Evolutionary conservation across 306 rosid genomes (phyloP), one percentile per base, ranked within the genome.

Genomic region (Glycine latifolia): DNA sequence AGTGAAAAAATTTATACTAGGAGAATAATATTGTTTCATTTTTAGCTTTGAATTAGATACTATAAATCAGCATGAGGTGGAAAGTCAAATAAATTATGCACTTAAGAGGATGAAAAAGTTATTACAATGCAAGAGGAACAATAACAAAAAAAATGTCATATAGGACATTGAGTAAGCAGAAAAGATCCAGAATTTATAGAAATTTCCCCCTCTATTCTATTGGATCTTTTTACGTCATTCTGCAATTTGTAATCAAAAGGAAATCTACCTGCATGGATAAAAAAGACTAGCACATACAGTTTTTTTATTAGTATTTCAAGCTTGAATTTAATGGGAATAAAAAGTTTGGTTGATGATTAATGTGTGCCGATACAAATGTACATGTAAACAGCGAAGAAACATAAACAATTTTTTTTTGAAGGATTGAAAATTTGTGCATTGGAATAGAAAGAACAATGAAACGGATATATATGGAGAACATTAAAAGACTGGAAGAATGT

Each of bases 401-500:
- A 43, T 16, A 47, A 47, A 3, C 20, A 11, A 6, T 5, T 37
- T 2, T 69, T 20, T 20, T 44, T 54, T 44, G 12, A 15, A 46
- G 58, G 39, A 54, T 37, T 62, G 49, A 44, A 83, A 73, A 43
- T 3, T 5, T 16, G 65, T 78, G 67, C 55, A 54, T 20, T 67
- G 20, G 20, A 20, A 20, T 20, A 20, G 20, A 20, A 20, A 20
- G 20, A 20, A 20, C 0, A 20, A 20, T 20, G 20, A 20, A 84
- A 86, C 20, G 20, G 20, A 17, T 0, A 75, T 73, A 77, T 79
- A 71, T 46, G 83, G 82, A 71, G 90, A 87, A 81, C 79, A 87
- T 53, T 78, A 16, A 84, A 87, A 81, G 83, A 20, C 43, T 10
- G 14, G 39, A 73, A 75, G 87, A 84, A 81, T 87, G 58, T 62